phyloP scores from a whole-genome alignment of 2,329 filamentous ascomycete genomes.

The Leptographium procerum region DNA sequence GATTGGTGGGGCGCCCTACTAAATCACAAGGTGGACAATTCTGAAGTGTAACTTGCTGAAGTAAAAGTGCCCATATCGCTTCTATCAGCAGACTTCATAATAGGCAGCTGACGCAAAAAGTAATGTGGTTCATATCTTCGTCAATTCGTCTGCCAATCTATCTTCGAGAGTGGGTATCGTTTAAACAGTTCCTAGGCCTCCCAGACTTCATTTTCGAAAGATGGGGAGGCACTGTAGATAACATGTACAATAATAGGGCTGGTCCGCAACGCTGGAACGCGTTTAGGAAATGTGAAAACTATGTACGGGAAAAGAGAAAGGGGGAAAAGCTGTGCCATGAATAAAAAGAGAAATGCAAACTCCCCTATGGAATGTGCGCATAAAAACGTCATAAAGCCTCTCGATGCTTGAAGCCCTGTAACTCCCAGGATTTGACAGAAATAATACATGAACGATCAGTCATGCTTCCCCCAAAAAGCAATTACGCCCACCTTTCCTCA shows the following conservation, averaged over 20 bases:
- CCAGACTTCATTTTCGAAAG: background rate
- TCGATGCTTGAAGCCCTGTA: background rate
- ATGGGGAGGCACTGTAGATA: background rate
- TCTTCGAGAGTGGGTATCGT: background rate
- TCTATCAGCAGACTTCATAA: background rate
- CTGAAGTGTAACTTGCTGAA: too few species aligned
- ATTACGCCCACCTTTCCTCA: constrained; percentile 25
- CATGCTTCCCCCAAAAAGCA: constrained; percentile 2
- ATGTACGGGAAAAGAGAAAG: background rate
- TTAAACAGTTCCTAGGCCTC: background rate
- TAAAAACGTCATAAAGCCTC: background rate
- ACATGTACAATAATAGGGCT: background rate
- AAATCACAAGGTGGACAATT: too few species aligned
- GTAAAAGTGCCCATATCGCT: too few species aligned
- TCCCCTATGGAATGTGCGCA: background rate
- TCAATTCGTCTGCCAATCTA: background rate
- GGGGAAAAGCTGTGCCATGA: background rate
- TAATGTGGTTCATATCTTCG: background rate
- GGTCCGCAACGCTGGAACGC: background rate
- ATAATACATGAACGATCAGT: background rate
- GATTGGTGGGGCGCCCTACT: too few species aligned
- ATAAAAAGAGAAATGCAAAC: background rate
- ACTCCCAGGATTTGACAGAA: background rate
- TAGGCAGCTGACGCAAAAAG: background rate
- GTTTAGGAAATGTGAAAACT: background rate